Evolutionary conservation across 371 early-diverging fungal genomes (phyloP).

Genomic region (Dentiscutata heterogama): DNA sequence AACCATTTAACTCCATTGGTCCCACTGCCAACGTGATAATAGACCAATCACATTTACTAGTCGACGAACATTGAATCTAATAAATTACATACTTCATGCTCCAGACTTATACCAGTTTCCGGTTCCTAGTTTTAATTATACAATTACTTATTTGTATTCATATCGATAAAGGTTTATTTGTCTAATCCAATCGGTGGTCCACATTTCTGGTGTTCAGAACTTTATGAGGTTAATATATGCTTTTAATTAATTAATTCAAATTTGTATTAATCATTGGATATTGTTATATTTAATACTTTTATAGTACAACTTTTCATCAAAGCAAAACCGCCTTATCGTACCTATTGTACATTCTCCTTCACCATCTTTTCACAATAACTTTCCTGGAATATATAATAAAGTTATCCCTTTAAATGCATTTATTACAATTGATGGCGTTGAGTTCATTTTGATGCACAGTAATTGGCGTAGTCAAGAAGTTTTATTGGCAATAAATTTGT

Average conservation of each 20-base stretch:
- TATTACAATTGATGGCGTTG: neutral
- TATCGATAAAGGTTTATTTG: conserved; percentile 17
- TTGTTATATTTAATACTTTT: neutral
- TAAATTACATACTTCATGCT: too few relatives aligned
- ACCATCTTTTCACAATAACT: neutral
- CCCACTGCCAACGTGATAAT: too few relatives aligned
- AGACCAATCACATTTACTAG: too few relatives aligned
- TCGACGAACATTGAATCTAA: too few relatives aligned
- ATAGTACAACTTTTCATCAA: conserved; percentile 28
- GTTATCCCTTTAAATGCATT: neutral
- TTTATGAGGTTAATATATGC: conserved; percentile 7
- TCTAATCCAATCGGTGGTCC: conserved; percentile 31
- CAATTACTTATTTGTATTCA: neutral
- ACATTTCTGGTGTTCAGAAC: conserved; percentile 35
- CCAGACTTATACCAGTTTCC: too few relatives aligned
- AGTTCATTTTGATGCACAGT: conserved; percentile 22
- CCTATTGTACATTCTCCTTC: conserved; percentile 12
- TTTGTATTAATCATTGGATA: too few relatives aligned
- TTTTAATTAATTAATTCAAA: neutral
- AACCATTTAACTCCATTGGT: too few relatives aligned
- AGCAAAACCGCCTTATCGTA: neutral
- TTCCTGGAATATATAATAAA: conserved; percentile 27
- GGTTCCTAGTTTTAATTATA: neutral
- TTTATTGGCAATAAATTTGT: conserved; percentile 12
- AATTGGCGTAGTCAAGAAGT: conserved; percentile 18